A percentile compares a stretch with the other conserved stretches of the same genome.
Evolutionary conservation across 768 basidiomycete species (phyloP).

Genomic region (Pleurotus djamor): DNA sequence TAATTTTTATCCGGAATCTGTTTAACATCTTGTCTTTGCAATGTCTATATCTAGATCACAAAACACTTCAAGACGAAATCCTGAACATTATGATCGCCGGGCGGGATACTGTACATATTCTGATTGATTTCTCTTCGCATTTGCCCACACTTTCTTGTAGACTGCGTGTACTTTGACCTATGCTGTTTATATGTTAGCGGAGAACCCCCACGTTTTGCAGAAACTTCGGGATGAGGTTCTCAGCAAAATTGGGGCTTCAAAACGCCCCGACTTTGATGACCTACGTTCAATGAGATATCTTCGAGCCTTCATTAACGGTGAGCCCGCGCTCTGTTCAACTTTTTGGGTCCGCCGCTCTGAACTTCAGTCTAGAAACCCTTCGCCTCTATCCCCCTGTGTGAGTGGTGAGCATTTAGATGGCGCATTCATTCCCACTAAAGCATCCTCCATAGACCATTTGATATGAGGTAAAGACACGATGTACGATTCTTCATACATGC

Average conservation of each 20-base stretch:
- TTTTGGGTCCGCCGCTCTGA: neutral
- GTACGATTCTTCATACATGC: neutral
- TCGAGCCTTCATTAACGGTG: conserved; percentile 54
- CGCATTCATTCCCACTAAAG: neutral
- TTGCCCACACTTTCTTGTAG: conserved; percentile 17
- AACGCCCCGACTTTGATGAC: conserved; percentile 51
- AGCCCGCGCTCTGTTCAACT: neutral
- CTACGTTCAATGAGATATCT: conserved; percentile 58
- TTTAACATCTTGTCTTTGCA: neutral
- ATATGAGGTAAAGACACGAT: conserved; percentile 20
- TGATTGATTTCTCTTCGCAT: neutral
- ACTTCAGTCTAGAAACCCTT: conserved; percentile 38
- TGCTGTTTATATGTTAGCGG: conserved; percentile 51
- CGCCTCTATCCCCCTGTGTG: conserved; percentile 53
- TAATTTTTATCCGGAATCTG: neutral
- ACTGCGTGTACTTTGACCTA: conserved; percentile 52
- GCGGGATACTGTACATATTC: conserved; percentile 45
- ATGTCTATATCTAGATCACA: conserved; percentile 23
- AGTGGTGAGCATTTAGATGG: conserved; percentile 11
- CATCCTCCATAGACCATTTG: conserved; percentile 27
- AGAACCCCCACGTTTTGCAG: conserved; percentile 42
- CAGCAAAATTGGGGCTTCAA: conserved; percentile 35
- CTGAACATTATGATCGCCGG: conserved; percentile 57
- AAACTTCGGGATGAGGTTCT: conserved; percentile 51
- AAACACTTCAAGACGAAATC: conserved; percentile 42